These are phyloP conservation scores for Trichoderma parareesei DNA, from an alignment of 495 filamentous ascomycete genomes.

Conservation along the genomic window DNA sequence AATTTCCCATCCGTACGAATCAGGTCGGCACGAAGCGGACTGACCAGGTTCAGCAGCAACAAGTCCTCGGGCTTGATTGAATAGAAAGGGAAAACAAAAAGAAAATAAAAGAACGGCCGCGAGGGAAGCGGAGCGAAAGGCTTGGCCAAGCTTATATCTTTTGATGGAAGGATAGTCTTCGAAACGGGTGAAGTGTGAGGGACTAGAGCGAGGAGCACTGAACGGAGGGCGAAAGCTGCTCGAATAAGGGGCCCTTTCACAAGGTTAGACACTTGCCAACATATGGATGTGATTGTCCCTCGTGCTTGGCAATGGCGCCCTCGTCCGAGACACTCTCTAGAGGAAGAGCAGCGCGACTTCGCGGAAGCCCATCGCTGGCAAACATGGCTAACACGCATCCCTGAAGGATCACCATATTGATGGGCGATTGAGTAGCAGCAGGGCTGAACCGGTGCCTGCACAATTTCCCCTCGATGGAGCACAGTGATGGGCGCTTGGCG, in stretches of 20 bases:
- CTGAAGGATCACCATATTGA: too few relatives aligned
- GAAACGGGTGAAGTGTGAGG: not conserved
- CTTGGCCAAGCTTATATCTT: not conserved
- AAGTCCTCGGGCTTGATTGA: not conserved
- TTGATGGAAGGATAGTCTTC: not conserved
- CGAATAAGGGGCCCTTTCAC: not conserved
- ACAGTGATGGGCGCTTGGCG: too few relatives aligned
- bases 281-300: too few relatives aligned
- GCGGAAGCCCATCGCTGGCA: too few relatives aligned
- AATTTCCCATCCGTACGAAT: conserved; percentile 8
- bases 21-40: conserved; percentile 6
- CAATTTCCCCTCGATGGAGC: not conserved
- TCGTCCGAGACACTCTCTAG: not conserved
- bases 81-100: too few relatives aligned
- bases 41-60: not conserved
- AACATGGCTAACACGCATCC: too few relatives aligned
- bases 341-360: not conserved
- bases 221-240: not conserved
- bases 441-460: not conserved
- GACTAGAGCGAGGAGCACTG: not conserved
- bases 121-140: not conserved
- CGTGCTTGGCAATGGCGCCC: too few relatives aligned
- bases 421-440: not conserved
- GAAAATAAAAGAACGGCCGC: not conserved
- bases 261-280: too few relatives aligned